Evolutionary conservation across 2,329 filamentous ascomycete species (phyloP), one percentile per base, ranked within the genome.

Genomic region (Fusarium scirpi): DNA sequence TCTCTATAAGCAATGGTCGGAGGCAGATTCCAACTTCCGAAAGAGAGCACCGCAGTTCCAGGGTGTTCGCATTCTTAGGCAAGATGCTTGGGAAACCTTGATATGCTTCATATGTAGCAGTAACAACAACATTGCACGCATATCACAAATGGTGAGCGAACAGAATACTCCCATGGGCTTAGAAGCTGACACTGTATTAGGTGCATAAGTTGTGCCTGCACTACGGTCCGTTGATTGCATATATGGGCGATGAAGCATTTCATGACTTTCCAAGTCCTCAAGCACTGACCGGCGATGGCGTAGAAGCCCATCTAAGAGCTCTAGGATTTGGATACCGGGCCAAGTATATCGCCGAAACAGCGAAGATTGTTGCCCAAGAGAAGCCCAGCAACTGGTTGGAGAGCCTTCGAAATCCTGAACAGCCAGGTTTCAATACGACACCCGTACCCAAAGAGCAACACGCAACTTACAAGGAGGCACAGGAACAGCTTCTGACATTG

Each of bases 101-200:
- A 85, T 99, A 25, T 91, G 92, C 60, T 99, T 99, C 80, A 99
- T 99, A 70, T 99, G 96, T 85, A 98, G 94, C 81, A 97, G 94
- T 81, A 99, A 99, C 82, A 99, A 99, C 82, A 98, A 99, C 78
- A 99, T 99, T 65, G 87, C 91, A 4, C 89, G 96, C 41, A 99
- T 99, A 78, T 95, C 93, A 8, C 93, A 97, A 80, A 99, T 99
- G 96, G 94, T 92, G 75, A 69, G 77, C 46, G 40, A 27, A 18
- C 10, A 22, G 10, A 9, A 15, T 32, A 13, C 15, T 18, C 3
- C 7, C 40, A 16, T 20, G 8, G 29, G 5, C 4, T 24, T 8
- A 1, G 49, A 30, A 44, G 51, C 68, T 70, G 34, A 60, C 13
- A 8, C 7, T 18, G 12, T 47, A 5, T 34, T 59, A 91, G 89